phyloP scores from a whole-genome alignment of 495 filamentous ascomycete species.

The Xylaria cubensis region DNA sequence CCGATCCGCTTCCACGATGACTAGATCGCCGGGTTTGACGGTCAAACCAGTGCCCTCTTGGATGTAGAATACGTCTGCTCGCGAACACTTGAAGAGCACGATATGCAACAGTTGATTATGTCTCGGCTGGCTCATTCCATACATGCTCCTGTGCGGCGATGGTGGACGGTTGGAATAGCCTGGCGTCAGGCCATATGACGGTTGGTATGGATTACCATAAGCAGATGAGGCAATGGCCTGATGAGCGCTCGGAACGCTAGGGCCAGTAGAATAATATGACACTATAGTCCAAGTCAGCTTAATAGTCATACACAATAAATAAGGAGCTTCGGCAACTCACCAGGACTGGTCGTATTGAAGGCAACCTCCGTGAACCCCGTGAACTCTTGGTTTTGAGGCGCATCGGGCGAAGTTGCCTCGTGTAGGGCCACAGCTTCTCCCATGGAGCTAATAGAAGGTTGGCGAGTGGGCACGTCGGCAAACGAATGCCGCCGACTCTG shows the following conservation, averaged over 20 bases:
- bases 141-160: constrained; percentile 67
- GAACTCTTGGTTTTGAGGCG: constrained; percentile 48
- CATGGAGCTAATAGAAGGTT: constrained; percentile 70
- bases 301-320: background rate
- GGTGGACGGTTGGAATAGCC: constrained; percentile 61
- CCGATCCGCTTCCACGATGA: constrained; percentile 96
- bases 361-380: constrained; percentile 42
- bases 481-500: constrained; percentile 98
- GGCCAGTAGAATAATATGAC: constrained; percentile 55
- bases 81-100: constrained; percentile 92
- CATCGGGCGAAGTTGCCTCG: constrained; percentile 49
- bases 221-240: constrained; percentile 47
- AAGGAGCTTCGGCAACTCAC: constrained; percentile 35
- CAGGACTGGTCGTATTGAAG: constrained; percentile 43
- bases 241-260: constrained; percentile 39
- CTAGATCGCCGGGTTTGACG: constrained; percentile 87
- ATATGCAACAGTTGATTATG: constrained; percentile 87
- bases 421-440: constrained; percentile 59
- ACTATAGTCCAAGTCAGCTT: constrained; percentile 47
- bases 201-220: constrained; percentile 48
- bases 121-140: constrained; percentile 67
- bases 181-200: constrained; percentile 57
- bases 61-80: constrained; percentile 95
- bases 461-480: constrained; percentile 76
- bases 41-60: constrained; percentile 93